These are phyloP conservation scores for Botrytis porri DNA, from an alignment of 2,329 filamentous ascomycete species.

Conservation along the genomic window DNA sequence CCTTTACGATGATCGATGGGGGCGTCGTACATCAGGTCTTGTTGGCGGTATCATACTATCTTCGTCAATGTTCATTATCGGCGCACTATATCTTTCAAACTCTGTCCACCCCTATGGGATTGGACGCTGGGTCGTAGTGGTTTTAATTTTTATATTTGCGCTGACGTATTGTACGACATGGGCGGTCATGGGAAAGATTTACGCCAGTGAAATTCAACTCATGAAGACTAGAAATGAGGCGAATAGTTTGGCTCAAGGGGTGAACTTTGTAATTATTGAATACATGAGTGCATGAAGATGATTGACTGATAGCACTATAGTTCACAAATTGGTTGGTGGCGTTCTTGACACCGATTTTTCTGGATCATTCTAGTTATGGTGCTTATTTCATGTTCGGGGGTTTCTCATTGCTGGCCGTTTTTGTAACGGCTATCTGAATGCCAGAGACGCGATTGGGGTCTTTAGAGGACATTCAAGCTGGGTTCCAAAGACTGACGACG, in stretches of 20 bases:
- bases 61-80: background rate
- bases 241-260: background rate
- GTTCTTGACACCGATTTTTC: background rate
- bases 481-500: background rate
- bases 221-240: background rate
- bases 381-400: background rate
- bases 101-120: background rate
- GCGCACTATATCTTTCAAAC: background rate
- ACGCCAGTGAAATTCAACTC: background rate
- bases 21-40: background rate
- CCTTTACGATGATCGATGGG: background rate
- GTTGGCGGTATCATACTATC: background rate
- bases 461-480: background rate
- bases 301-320: background rate
- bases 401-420: background rate
- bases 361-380: background rate
- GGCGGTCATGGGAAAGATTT: background rate
- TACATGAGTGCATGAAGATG: background rate
- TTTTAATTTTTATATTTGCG: background rate
- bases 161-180: background rate
- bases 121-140: background rate
- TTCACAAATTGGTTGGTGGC: background rate
- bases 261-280: background rate
- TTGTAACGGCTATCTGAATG: background rate
- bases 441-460: background rate